Evolutionary conservation across 2,329 filamentous ascomycete genomes (phyloP).

Genomic region (Byssochlamys sp.): DNA sequence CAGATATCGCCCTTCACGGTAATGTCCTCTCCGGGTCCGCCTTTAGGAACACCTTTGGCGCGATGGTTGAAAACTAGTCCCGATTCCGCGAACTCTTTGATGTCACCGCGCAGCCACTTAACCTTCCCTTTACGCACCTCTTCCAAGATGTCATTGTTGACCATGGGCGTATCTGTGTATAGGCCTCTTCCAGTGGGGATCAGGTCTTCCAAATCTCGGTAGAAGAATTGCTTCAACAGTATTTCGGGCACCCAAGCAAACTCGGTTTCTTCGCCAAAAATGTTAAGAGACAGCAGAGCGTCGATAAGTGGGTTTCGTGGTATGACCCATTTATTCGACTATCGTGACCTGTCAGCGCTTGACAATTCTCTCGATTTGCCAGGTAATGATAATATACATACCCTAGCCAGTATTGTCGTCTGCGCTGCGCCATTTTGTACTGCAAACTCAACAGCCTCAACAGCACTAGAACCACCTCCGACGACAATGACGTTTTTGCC

Average conservation of each 20-base stretch:
- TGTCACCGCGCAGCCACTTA: constrained; percentile 73
- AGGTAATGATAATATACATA: not conserved
- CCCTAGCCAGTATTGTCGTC: constrained; percentile 32
- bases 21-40: constrained; percentile 59
- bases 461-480: constrained; percentile 69
- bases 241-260: constrained; percentile 70
- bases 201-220: constrained; percentile 66
- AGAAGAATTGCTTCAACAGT: constrained; percentile 68
- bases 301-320: constrained; percentile 69
- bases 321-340: constrained; percentile 80
- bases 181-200: constrained; percentile 61
- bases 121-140: constrained; percentile 63
- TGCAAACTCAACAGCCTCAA: constrained; percentile 75
- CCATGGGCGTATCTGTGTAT: constrained; percentile 77
- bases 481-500: constrained; percentile 68
- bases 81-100: constrained; percentile 52
- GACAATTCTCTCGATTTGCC: not conserved
- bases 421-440: constrained; percentile 56
- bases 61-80: constrained; percentile 65
- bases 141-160: constrained; percentile 70
- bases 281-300: constrained; percentile 62
- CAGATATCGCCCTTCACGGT: constrained; percentile 63
- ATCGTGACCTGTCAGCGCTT: constrained; percentile 49
- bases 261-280: constrained; percentile 66
- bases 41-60: constrained; percentile 61